A percentile compares a stretch with the other conserved stretches of the same genome.
phyloP scores from a whole-genome alignment of 306 rosid species.

The Castanopsis chinensis region DNA sequence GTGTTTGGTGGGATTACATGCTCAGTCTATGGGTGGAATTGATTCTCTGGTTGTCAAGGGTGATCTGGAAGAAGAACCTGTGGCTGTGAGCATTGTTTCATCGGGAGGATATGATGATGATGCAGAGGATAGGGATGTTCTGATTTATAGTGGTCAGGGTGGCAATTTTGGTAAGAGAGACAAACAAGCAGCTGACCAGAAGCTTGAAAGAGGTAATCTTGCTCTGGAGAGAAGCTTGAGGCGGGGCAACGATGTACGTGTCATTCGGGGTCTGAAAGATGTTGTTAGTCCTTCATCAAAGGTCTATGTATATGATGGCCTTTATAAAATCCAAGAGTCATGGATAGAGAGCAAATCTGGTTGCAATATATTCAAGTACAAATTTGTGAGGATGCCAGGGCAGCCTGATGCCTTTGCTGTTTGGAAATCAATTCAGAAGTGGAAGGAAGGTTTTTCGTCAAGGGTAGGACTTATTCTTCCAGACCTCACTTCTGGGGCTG shows the following conservation, averaged over 20 bases:
- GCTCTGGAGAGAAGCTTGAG: constrained; percentile 54
- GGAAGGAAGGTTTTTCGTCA: constrained; percentile 33
- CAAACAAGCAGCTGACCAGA: constrained; percentile 52
- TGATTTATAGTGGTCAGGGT: constrained; percentile 69
- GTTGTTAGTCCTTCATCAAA: constrained; percentile 26
- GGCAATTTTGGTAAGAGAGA: constrained; percentile 53
- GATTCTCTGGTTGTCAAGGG: constrained; percentile 43
- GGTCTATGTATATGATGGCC: constrained; percentile 68
- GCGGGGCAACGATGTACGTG: constrained; percentile 52
- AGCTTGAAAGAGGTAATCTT: constrained; percentile 75
- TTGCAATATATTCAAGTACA: constrained; percentile 59
- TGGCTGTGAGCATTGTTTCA: constrained; percentile 66
- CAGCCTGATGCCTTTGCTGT: constrained; percentile 47
- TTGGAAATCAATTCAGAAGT: constrained; percentile 51
- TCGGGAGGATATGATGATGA: constrained; percentile 61
- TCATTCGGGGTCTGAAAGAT: constrained; percentile 59
- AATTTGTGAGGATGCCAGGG: constrained; percentile 56
- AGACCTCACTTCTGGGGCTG: constrained; percentile 57
- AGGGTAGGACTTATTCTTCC: constrained; percentile 55
- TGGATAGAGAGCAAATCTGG: constrained; percentile 63
- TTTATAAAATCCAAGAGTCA: constrained; percentile 52
- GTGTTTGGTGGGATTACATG: constrained; percentile 60
- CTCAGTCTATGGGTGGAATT: constrained; percentile 68
- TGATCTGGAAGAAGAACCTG: constrained; percentile 41
- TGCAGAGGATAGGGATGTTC: constrained; percentile 42